These are phyloP conservation scores for Komagataella phaffii DNA, from an alignment of 805 yeast genomes.

Conservation along the genomic window DNA sequence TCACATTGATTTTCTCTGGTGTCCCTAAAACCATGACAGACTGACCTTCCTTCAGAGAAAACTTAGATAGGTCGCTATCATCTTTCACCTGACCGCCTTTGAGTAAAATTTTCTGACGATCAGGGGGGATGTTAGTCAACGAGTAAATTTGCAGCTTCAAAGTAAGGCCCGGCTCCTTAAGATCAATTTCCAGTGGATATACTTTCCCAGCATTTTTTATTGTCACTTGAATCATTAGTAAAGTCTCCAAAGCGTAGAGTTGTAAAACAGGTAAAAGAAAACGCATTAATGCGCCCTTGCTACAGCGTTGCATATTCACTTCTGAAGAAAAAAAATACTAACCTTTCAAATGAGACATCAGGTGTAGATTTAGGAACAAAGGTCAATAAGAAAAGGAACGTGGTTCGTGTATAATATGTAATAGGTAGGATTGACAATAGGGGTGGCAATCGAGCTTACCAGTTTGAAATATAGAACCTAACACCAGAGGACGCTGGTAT, in stretches of 20 bases:
- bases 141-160: conserved; percentile 61
- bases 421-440: neutral
- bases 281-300: neutral
- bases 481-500: neutral
- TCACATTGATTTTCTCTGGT: conserved; percentile 50
- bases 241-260: neutral
- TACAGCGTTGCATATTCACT: neutral
- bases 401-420: neutral
- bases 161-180: conserved; percentile 40
- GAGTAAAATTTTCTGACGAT: conserved; percentile 79
- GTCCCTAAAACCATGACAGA: conserved; percentile 86
- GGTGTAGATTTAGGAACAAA: neutral
- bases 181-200: conserved; percentile 43
- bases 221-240: conserved; percentile 13
- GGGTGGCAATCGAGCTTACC: neutral
- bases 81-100: conserved; percentile 83
- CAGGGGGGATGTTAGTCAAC: conserved; percentile 72
- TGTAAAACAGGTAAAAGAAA: neutral
- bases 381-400: neutral
- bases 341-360: neutral
- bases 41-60: conserved; percentile 51
- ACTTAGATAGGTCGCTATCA: conserved; percentile 34
- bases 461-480: neutral
- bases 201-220: conserved; percentile 62
- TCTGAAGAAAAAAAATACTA: neutral